Conservation (phyloP, 2,329 filamentous ascomycete genomes). For the Penicillium frequentans region DNA sequence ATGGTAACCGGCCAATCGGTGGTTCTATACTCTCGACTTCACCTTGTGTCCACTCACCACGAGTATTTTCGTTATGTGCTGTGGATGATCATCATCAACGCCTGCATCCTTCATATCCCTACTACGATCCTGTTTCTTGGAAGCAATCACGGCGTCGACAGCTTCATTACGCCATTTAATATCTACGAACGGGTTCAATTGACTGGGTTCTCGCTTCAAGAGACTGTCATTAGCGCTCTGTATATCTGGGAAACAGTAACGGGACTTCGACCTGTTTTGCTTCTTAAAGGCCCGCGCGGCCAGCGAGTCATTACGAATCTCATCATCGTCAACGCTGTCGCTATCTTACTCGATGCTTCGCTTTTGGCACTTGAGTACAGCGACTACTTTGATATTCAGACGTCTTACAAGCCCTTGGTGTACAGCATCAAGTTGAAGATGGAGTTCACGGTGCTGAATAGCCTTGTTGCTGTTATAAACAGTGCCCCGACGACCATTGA, state of each 20-base stretch:
- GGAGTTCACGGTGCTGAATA: slow-evolving; percentile 53
- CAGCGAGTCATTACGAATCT: slow-evolving; percentile 11
- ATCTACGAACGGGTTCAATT: slow-evolving; percentile 51
- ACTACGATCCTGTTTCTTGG: slow-evolving; percentile 37
- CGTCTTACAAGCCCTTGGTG: slow-evolving; percentile 33
- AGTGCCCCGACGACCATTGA: slow-evolving; percentile 5
- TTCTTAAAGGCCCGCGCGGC: slow-evolving; percentile 11
- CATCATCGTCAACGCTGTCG: slow-evolving; percentile 41
- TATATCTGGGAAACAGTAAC: slow-evolving; percentile 50
- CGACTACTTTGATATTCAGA: slow-evolving; percentile 35
- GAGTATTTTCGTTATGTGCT: slow-evolving; percentile 27
- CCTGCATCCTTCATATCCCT: slow-evolving; percentile 36
- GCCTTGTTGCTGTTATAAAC: slow-evolving; percentile 29
- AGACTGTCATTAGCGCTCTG: slow-evolving; percentile 48
- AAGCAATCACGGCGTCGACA: slow-evolving; percentile 12
- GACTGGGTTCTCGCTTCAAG: slow-evolving; percentile 51
- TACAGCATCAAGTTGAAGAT: slow-evolving; percentile 42
- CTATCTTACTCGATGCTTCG: slow-evolving; percentile 44
- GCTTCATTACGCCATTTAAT: slow-evolving; percentile 32
- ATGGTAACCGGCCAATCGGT: slow-evolving; percentile 44
- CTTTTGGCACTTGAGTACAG: slow-evolving; percentile 37
- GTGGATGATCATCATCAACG: slow-evolving; percentile 41
- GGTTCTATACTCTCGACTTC: slow-evolving; percentile 44
- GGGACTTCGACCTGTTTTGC: slow-evolving; percentile 7
- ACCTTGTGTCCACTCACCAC: slow-evolving; percentile 34